Conservation (phyloP, 345 rosid species). For the Garcia nutans region DNA sequence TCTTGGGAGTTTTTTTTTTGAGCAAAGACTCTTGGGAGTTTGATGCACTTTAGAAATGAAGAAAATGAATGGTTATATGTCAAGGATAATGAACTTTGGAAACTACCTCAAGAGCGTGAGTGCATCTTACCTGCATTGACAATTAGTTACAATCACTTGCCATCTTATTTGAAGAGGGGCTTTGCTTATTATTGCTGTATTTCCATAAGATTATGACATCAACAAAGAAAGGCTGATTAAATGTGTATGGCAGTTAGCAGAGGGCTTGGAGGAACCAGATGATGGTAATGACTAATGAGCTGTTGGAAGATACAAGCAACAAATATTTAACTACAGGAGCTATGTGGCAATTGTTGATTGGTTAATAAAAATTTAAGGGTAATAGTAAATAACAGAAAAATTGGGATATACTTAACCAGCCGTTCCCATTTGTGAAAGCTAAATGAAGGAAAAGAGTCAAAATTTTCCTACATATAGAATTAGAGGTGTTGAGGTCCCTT, state of each 20-base stretch:
- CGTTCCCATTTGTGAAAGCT: neutral
- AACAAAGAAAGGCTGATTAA: conserved; percentile 1
- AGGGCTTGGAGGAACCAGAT: neutral
- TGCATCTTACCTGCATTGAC: neutral
- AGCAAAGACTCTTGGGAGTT: conserved; percentile 4
- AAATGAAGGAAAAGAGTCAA: neutral
- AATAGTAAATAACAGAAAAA: too few species aligned
- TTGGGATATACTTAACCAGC: neutral
- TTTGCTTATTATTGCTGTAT: conserved; percentile 1
- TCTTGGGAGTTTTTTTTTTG: neutral
- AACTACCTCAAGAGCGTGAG: neutral
- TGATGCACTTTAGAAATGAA: neutral
- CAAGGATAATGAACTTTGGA: conserved; percentile 8
- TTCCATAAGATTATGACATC: conserved; percentile 8
- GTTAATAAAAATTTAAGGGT: too few species aligned
- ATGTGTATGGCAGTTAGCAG: conserved; percentile 4
- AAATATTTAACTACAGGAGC: neutral
- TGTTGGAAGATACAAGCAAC: conserved; percentile 1
- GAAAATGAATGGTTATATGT: conserved; percentile 2
- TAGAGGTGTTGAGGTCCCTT: conserved; percentile 17
- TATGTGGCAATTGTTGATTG: too few species aligned
- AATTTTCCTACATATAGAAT: neutral
- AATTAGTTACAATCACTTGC: conserved; percentile 8
- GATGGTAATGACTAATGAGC: neutral
- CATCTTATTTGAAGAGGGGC: conserved; percentile 6